A percentile compares a stretch with the other conserved stretches of the same genome.
Evolutionary conservation across 83 land plant genomes (phyloP).

Genomic region (Thuja plicata): DNA sequence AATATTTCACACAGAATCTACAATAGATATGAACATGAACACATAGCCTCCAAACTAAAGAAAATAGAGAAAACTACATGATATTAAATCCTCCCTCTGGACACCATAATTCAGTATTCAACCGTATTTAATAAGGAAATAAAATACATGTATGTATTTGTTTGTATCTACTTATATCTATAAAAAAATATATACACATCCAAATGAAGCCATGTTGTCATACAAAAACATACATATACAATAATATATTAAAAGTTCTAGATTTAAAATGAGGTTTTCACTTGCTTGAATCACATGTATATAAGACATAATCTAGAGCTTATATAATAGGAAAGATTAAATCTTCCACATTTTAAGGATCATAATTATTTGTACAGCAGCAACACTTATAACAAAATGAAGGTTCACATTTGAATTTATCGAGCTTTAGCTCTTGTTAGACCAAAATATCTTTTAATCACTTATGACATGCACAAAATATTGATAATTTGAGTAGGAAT

Average conservation of each 20-base stretch:
- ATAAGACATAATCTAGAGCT: neutral
- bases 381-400: neutral
- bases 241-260: too few species aligned
- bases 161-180: too few species aligned
- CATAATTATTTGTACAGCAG: neutral
- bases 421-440: neutral
- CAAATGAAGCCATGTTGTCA: too few species aligned
- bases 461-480: neutral
- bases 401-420: neutral
- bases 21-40: neutral
- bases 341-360: neutral
- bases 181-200: too few species aligned
- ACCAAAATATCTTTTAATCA: neutral
- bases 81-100: neutral
- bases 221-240: too few species aligned
- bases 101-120: neutral
- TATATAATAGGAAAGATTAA: neutral
- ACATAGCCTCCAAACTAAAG: neutral
- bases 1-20: neutral
- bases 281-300: neutral
- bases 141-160: too few species aligned
- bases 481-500: constrained; percentile 2
- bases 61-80: neutral
- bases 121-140: too few species aligned
- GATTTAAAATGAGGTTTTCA: neutral